Percentiles rank a stretch among this genome's conserved stretches.
These are phyloP conservation scores for Populus trichocarpa DNA, from an alignment of 441 rosid species.

Conservation along the genomic window DNA sequence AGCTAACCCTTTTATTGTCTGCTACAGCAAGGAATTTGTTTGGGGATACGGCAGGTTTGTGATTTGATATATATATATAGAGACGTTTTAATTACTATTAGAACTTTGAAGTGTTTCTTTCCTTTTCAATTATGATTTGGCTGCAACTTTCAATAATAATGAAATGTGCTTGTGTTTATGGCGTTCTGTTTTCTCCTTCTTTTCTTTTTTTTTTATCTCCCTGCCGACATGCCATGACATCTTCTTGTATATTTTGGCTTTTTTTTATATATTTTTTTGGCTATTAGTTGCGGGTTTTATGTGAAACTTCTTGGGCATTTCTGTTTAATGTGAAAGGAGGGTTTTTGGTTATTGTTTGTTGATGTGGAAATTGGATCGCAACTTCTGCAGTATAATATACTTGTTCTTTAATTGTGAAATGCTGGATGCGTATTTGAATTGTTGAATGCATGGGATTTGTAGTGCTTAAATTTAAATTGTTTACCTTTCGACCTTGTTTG, in stretches of 20 bases:
- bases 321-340: conserved; percentile 6
- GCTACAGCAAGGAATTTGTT: not conserved
- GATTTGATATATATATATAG: not conserved
- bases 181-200: not conserved
- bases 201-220: not conserved
- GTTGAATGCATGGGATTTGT: not conserved
- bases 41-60: not conserved
- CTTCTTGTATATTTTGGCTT: not conserved
- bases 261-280: not conserved
- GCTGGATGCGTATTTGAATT: conserved; percentile 7
- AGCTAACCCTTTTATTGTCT: conserved; percentile 3
- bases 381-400: not conserved
- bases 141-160: not conserved
- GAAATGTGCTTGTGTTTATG: not conserved
- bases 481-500: conserved; percentile 8
- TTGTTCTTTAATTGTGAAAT: not conserved
- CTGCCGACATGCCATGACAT: not conserved
- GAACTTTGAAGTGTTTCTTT: not conserved
- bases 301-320: not conserved
- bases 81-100: not conserved
- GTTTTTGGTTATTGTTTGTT: conserved; percentile 7
- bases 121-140: not conserved
- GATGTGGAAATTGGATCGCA: not conserved
- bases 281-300: conserved; percentile 6
- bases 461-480: not conserved